phyloP scores from a whole-genome alignment of 345 rosid genomes.

The Trapa bicornis region DNA sequence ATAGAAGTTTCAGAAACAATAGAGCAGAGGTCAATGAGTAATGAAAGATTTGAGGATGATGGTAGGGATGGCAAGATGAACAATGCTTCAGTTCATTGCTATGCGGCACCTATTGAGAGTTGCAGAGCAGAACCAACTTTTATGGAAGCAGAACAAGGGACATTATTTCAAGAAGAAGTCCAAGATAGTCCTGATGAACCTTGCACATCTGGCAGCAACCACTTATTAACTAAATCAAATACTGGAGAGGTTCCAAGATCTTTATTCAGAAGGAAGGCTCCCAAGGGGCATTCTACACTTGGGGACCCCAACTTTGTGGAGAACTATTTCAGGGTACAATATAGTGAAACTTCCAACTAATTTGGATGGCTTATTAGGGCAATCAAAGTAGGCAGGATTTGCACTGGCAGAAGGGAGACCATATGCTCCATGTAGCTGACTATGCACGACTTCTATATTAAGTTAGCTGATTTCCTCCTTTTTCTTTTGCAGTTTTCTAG shows the following conservation, averaged over 20 bases:
- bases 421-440: background rate
- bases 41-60: slow-evolving; percentile 16
- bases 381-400: background rate
- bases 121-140: slow-evolving; percentile 18
- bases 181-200: slow-evolving; percentile 18
- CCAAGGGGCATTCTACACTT: slow-evolving; percentile 47
- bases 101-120: slow-evolving; percentile 19
- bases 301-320: slow-evolving; percentile 88
- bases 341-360: background rate
- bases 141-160: slow-evolving; percentile 19
- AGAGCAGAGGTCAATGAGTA: slow-evolving; percentile 10
- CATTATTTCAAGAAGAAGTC: slow-evolving; percentile 16
- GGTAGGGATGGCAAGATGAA: slow-evolving; percentile 13
- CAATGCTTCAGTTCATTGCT: slow-evolving; percentile 18
- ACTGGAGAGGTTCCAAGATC: slow-evolving; percentile 16
- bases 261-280: slow-evolving; percentile 26
- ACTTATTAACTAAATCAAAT: slow-evolving; percentile 19
- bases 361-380: background rate
- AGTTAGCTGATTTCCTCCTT: background rate
- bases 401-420: background rate
- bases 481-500: slow-evolving; percentile 37
- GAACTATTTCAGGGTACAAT: slow-evolving; percentile 76
- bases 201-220: slow-evolving; percentile 23
- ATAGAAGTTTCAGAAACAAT: slow-evolving; percentile 19
- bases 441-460: background rate